Base-by-base conservation (phyloP, 1,284 basidiomycete genomes). In the Trichosporon asahii region DNA sequence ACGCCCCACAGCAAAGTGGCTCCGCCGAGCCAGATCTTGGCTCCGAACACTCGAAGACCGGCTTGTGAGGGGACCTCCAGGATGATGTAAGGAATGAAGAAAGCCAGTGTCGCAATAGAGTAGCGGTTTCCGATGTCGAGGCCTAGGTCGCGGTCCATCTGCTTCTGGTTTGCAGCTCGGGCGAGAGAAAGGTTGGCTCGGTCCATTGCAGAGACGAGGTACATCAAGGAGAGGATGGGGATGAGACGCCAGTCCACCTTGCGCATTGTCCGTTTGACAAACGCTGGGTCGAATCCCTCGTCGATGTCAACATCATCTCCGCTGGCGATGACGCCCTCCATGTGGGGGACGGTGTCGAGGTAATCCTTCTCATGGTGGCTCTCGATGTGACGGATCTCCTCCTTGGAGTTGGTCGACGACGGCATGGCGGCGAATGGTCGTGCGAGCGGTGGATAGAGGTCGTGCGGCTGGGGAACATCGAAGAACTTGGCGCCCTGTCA, bases 1-100 rank as follows among this genome's bases (percentile, higher is more conserved):
- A 81, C 71, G 29, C 84, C 84, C 80, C 83, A 85, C 29, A 77
- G 74, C 64, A 77, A 33, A 5, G 65, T 65, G 21, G 70, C 64
- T 4, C 21, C 57, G 14, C 64, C 65, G 12, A 71, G 70, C 70
- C 70, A 71, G 25, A 53, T 35, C 35, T 67, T 65, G 0, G 65
- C 70, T 27, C 74, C 70, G 37, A 72, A 72, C 23, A 71, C 67
- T 9, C 75, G 57, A 57, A 72, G 65, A 79, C 72, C 14, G 74
- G 77, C 57, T 60, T 71, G 70, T 0, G 68, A 68, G 2, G 73
- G 73, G n/a, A 74, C 69, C 31, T 74, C 78, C 64, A 85, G 85
- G 74, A 84, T 76, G 70, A 84, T 80, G 71, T 83, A 81, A 6
- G 57, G 27, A 21, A 61, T 23, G 12, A 40, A 64, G 63, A 64